A percentile compares a stretch with the other conserved stretches of the same genome.
Evolutionary conservation across 2,329 filamentous ascomycete genomes (phyloP).

Genomic region (Diaporthe helianthi): DNA sequence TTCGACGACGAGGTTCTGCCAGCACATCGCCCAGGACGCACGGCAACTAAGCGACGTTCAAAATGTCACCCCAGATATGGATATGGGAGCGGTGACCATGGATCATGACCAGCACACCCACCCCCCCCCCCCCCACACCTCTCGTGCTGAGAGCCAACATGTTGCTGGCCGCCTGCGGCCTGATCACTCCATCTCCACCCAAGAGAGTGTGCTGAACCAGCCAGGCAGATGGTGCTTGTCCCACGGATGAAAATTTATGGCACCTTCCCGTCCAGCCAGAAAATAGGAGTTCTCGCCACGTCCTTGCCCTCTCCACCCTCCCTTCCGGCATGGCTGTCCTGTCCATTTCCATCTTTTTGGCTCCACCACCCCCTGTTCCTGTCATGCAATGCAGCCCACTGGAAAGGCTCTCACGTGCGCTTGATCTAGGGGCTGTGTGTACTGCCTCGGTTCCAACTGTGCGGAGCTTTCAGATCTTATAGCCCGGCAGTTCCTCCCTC

Average conservation of each 20-base stretch:
- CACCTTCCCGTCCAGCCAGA: not conserved
- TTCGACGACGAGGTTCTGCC: conserved; percentile 9
- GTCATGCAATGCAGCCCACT: not conserved
- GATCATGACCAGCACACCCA: not conserved
- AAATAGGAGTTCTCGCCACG: not conserved
- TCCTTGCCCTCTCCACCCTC: not conserved
- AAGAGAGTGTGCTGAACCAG: not conserved
- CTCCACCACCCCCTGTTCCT: not conserved
- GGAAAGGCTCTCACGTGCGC: not conserved
- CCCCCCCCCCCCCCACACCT: too few relatives aligned
- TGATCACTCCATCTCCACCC: not conserved
- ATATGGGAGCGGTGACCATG: not conserved
- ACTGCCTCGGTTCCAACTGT: not conserved
- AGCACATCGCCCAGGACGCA: conserved; percentile 11
- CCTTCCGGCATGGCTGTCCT: not conserved
- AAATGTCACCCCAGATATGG: not conserved
- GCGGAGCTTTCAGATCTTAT: not conserved
- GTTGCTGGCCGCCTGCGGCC: not conserved
- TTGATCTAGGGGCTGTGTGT: not conserved
- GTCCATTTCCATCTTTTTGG: not conserved
- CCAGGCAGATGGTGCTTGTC: not conserved
- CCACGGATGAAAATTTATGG: not conserved
- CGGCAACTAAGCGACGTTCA: not conserved
- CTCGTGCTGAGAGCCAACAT: not conserved
- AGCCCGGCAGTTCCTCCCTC: too few relatives aligned